Evolutionary conservation across 257 asterid genomes (phyloP), one percentile per base, ranked within the genome.

Genomic region (Petunia secreta): DNA sequence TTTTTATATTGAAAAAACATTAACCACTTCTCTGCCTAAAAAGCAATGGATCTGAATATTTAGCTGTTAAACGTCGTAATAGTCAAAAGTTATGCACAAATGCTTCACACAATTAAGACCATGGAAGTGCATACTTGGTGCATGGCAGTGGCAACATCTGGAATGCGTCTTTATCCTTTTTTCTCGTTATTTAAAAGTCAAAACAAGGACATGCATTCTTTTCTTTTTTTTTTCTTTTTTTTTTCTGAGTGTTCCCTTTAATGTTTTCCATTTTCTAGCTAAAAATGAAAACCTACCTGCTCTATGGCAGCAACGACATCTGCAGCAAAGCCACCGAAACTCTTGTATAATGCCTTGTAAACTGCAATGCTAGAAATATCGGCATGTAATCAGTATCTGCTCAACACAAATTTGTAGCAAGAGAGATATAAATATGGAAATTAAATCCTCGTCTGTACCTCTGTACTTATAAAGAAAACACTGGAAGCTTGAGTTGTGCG

Each of bases 311-410:
- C 98, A 85, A 96, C 98, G 48, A 96, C 98, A 78, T 96, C 99
- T 39, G 99, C 99, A 80, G 99, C 99, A 80, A 96, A 96, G 82
- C 99, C 99, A 83, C 99, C 99, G 74, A 96, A 94, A 85, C 99
- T 96, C 92, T 94, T 96, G 92, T 96, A 96, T 77, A 96, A 80
- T 63, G 99, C 98, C 89, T 96, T 96, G 79, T 96, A 96, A 75
- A 96, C 93, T 81, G 99, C 98, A 88, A 96, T 79, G 82, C 98
- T 96, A 50, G 52, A 66, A 82, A 71, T 71, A 48, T 48, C 38
- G 43, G 77, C 60, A 48, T 48, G 77, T 34, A 71, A 48, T 71
- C 59, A 48, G 41, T 48, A 46, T 69, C 77, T 46, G 16, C 77
- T 48, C 77, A 25, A 46, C 25, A 69, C n/a, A 44, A 63, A 46